A percentile compares a stretch with the other conserved stretches of the same genome.
These are phyloP conservation scores for Xylaria sp. DNA, from an alignment of 495 filamentous ascomycete genomes.

Conservation along the genomic window DNA sequence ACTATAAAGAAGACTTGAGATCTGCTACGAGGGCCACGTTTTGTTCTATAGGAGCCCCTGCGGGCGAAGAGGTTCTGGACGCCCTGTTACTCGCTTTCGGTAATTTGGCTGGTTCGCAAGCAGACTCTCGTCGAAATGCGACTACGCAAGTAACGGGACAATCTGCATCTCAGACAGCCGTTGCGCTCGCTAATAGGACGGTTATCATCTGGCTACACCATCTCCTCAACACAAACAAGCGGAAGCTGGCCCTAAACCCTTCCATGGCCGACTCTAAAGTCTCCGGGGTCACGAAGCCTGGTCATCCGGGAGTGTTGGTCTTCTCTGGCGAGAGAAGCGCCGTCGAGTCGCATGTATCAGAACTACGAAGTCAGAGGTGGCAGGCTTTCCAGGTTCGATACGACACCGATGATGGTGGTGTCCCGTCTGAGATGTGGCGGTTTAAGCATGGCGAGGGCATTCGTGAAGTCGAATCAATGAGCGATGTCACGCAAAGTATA, in stretches of 20 bases:
- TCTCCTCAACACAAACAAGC: slow-evolving; percentile 31
- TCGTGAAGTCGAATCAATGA: slow-evolving; percentile 26
- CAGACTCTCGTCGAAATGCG: not conserved
- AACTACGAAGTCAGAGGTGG: slow-evolving; percentile 28
- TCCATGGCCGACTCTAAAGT: slow-evolving; percentile 5
- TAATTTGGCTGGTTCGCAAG: slow-evolving; percentile 10
- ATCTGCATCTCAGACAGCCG: not conserved
- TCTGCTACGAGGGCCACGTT: slow-evolving; percentile 22
- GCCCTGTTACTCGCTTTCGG: slow-evolving; percentile 23
- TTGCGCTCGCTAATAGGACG: slow-evolving; percentile 12
- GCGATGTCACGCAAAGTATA: slow-evolving; percentile 21
- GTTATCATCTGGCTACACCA: slow-evolving; percentile 30
- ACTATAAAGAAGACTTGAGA: slow-evolving; percentile 24
- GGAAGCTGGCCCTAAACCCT: slow-evolving; percentile 27
- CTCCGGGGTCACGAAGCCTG: slow-evolving; percentile 27
- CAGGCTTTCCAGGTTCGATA: slow-evolving; percentile 31
- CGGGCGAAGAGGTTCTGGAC: slow-evolving; percentile 26
- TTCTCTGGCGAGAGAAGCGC: slow-evolving; percentile 26
- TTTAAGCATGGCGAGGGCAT: slow-evolving; percentile 26
- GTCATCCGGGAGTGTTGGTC: slow-evolving; percentile 26
- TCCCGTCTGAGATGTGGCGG: slow-evolving; percentile 19
- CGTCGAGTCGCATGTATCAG: slow-evolving; percentile 23
- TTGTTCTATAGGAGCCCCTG: not conserved
- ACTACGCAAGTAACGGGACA: too few relatives aligned
- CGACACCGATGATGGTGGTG: slow-evolving; percentile 19